phyloP scores from a whole-genome alignment of 2,329 filamentous ascomycete genomes.

The Chaetomiaceae sp. region DNA sequence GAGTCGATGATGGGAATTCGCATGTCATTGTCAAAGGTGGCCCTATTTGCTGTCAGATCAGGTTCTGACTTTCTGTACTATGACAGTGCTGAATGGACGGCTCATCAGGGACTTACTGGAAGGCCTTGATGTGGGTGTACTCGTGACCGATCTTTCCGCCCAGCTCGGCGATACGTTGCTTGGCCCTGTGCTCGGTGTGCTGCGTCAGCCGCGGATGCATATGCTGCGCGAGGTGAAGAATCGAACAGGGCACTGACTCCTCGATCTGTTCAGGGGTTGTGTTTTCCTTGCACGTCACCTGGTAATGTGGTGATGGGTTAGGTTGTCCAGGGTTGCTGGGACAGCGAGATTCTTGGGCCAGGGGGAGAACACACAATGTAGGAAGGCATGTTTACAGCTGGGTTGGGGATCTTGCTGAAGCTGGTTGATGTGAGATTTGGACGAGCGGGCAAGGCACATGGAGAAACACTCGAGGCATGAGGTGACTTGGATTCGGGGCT shows the following conservation, averaged over 20 bases:
- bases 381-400: constrained; percentile 44
- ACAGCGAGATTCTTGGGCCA: neutral
- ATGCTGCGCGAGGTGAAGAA: too few relatives aligned
- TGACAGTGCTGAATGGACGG: neutral
- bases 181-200: constrained; percentile 62
- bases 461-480: too few relatives aligned
- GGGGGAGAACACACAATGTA: constrained; percentile 46
- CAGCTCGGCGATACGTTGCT: constrained; percentile 67
- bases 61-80: neutral
- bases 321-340: neutral
- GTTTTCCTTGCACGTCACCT: constrained; percentile 78
- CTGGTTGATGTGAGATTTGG: too few relatives aligned
- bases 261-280: constrained; percentile 63
- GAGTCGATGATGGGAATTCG: too few relatives aligned
- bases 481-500: too few relatives aligned
- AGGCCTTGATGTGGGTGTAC: constrained; percentile 85
- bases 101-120: constrained; percentile 59
- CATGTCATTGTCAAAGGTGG: constrained; percentile 65
- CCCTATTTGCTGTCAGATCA: constrained; percentile 46
- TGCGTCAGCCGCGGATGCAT: constrained; percentile 6
- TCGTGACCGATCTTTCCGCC: constrained; percentile 82
- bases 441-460: too few relatives aligned
- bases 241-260: constrained; percentile 46
- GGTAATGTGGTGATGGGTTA: too few relatives aligned
- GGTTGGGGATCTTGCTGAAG: too few relatives aligned